phyloP scores from a whole-genome alignment of 2,329 filamentous ascomycete species.

The Aspergillus cejpii region DNA sequence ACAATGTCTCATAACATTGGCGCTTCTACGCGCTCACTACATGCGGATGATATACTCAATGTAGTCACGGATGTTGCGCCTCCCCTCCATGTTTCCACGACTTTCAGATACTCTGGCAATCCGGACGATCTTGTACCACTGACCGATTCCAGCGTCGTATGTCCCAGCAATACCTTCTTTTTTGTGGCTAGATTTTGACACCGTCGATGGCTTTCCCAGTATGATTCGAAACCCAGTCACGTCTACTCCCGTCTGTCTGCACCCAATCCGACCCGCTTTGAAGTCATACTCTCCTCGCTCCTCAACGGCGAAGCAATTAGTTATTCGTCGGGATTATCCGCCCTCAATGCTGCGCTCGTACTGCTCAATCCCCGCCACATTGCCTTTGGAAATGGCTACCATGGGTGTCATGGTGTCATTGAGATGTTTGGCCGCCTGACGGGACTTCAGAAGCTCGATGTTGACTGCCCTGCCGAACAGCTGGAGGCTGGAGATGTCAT shows the following conservation, averaged over 20 bases:
- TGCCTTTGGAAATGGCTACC: constrained; percentile 79
- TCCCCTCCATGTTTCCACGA: constrained; percentile 83
- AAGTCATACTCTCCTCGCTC: constrained; percentile 69
- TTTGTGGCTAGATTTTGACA: constrained; percentile 1
- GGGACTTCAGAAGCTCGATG: constrained; percentile 63
- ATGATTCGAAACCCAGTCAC: constrained; percentile 44
- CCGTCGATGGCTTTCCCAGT: constrained; percentile 8
- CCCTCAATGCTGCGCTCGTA: constrained; percentile 83
- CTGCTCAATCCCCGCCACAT: constrained; percentile 75
- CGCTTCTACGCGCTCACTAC: constrained; percentile 66
- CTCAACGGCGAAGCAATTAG: constrained; percentile 61
- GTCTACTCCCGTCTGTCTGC: constrained; percentile 76
- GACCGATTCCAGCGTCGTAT: constrained; percentile 48
- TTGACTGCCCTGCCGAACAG: constrained; percentile 60
- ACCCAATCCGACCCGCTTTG: constrained; percentile 77
- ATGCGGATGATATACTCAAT: constrained; percentile 74
- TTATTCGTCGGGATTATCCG: constrained; percentile 78
- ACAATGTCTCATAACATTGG: constrained; percentile 25
- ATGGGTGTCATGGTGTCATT: constrained; percentile 87
- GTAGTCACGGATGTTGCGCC: constrained; percentile 73
- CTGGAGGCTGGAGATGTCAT: constrained; percentile 74
- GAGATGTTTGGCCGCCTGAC: constrained; percentile 66
- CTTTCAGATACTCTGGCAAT: constrained; percentile 71
- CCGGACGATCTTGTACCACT: constrained; percentile 56
- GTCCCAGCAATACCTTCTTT: constrained; percentile 17